phyloP scores from a whole-genome alignment of 2,329 filamentous ascomycete genomes.

The Pseudocercospora pini-densiflorae region DNA sequence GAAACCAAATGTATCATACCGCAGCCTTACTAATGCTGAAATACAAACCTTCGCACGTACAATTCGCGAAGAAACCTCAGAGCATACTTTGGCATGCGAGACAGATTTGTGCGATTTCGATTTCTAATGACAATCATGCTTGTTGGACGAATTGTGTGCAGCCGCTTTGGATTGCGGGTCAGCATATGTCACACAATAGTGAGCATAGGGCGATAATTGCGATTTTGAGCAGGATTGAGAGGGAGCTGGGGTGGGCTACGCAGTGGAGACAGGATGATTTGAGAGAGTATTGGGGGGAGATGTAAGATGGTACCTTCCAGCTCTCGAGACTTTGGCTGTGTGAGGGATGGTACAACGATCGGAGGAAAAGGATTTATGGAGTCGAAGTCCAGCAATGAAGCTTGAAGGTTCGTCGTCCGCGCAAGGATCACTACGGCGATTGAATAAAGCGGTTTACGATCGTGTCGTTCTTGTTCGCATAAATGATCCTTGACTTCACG shows the following conservation, averaged over 20 bases:
- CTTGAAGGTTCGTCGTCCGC: too few relatives aligned
- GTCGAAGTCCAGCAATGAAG: too few relatives aligned
- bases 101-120: slow-evolving; percentile 53
- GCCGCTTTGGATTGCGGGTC: slow-evolving; percentile 55
- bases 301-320: not conserved
- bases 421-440: too few relatives aligned
- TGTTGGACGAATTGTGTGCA: slow-evolving; percentile 54
- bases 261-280: slow-evolving; percentile 59
- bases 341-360: too few relatives aligned
- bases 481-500: too few relatives aligned
- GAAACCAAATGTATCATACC: slow-evolving; percentile 62
- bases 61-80: slow-evolving; percentile 39
- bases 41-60: slow-evolving; percentile 48
- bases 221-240: slow-evolving; percentile 55
- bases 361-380: too few relatives aligned
- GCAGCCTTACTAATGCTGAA: slow-evolving; percentile 59
- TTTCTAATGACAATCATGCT: slow-evolving; percentile 51
- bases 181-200: slow-evolving; percentile 51
- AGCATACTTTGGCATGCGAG: slow-evolving; percentile 55
- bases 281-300: slow-evolving; percentile 56
- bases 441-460: too few relatives aligned
- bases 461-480: too few relatives aligned
- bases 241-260: slow-evolving; percentile 59
- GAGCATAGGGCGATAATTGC: slow-evolving; percentile 54
- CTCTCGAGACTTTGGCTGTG: too few relatives aligned